Base-by-base conservation (phyloP, 2,329 filamentous ascomycete species). In the Onygenales sp. region DNA sequence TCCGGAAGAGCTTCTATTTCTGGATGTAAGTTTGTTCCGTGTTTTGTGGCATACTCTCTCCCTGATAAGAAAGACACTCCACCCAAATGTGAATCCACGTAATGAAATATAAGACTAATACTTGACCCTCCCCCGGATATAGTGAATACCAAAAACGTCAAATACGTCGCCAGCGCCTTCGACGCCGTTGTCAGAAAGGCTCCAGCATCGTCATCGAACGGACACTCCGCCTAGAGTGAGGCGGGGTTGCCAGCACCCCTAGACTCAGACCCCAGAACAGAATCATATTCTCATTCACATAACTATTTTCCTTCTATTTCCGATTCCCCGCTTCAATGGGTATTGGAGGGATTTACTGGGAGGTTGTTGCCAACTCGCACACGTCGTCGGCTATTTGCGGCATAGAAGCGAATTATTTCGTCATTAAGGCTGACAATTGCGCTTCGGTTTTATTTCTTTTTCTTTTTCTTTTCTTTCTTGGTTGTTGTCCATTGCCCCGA, bases 1-100 rank as follows among this genome's bases (percentile, higher is more conserved):
- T 62, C 57, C 1, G 63, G 63, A 27, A 55, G 63, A 34, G 58
- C 61, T n/a, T 60, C 56, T 14, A 63, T 65, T 31, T 54, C 55
- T 36, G 61, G 59, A 52, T 51, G 61, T 62, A 57, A 58, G 61
- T 56, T 51, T 10, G 14, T 14, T 36, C 39, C n/a, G 34, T 33
- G 11, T 36, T 51, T 37, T 2, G 34, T 50, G 4, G 21, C 21
- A 27, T 3, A 3, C 21, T 27, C 21, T 27, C 49, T 9, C 9
- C 36, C 39, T 6, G 39, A 17, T 17, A 17, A 17, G 17, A 17
- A 17, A 17, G 17, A 17, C 39, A 13, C 39, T 17, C 39, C 39
- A 13, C 1, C 39, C 14, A 27, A 27, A 27, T 3, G 21, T 27
- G 21, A 27, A 27, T 27, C 21, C 21, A 27, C 3, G 21, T 27